Evolutionary conservation across 768 basidiomycete species (phyloP), one percentile per base, ranked within the genome.

Genomic region (Trametes villosa): DNA sequence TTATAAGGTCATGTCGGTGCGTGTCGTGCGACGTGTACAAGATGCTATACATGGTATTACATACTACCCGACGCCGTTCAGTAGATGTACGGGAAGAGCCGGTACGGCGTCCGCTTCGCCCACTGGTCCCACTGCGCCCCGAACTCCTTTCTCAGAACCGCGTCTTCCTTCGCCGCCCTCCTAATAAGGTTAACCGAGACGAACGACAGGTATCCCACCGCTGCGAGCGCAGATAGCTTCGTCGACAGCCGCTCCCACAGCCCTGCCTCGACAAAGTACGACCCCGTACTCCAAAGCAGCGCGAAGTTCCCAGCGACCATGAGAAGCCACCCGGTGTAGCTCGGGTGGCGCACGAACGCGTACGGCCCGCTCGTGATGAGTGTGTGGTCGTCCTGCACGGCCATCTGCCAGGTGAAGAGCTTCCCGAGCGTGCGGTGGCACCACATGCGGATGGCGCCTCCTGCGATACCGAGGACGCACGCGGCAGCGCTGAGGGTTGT

Each of bases 371-470:
- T 45, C 1, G 57, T 65, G 51, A 65, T 46, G 40, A 67, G 49
- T 38, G 53, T 55, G 54, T 67, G 66, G 33, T 59, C 31, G 9
- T 20, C 22, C 27, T 51, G 44, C 22, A 63, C 42, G 34, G 60
- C 47, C 33, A 65, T 50, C n/a, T 60, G 49, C 53, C 59, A 63
- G n/a, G 66, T 67, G 53, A 65, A 67, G 42, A 59, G 26, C 17
- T 9, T 18, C 4, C 64, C 66, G 8, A 67, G 57, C 36, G 64
- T 50, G 33, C 47, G 56, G 48, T 48, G 34, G 27, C 56, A 57
- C 30, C 42, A 33, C 13, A 57, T 20, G 7, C 56, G 56, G 12
- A 38, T 48, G 22, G 49, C 31, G n/a, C 56, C 45, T 3, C 56
- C 56, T 2, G 22, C 7, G 33, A 38, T 38, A 9, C 44, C 45